These are phyloP conservation scores for Capsicum rhomboideum DNA, from an alignment of 257 asterid species.

Conservation along the genomic window DNA sequence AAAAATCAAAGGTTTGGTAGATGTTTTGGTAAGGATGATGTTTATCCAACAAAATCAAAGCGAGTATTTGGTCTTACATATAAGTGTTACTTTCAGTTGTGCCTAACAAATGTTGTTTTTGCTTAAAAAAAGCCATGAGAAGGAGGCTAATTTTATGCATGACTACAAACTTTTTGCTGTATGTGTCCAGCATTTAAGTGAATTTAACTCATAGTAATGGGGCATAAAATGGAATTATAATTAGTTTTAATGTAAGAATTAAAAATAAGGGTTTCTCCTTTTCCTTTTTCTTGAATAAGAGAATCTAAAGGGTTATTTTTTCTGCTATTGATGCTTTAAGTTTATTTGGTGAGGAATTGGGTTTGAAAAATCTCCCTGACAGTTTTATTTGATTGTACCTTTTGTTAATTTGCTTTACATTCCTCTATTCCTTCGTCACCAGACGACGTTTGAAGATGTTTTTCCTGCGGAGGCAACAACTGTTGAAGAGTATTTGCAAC, in stretches of 20 bases:
- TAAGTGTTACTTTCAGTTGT: not conserved
- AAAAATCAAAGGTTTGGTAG: not conserved
- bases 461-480: slow-evolving; percentile 96
- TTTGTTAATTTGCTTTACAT: not conserved
- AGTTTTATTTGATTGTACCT: not conserved
- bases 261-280: not conserved
- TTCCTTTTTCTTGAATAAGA: not conserved
- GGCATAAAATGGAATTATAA: not conserved
- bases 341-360: not conserved
- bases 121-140: not conserved
- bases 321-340: not conserved
- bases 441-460: slow-evolving; percentile 97
- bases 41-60: not conserved
- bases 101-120: not conserved
- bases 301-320: not conserved
- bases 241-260: no score
- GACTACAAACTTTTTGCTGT: not conserved
- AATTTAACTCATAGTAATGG: not conserved
- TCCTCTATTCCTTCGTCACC: slow-evolving; percentile 11
- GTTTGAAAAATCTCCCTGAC: not conserved
- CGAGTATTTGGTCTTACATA: not conserved
- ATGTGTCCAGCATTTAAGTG: not conserved
- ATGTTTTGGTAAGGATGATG: not conserved
- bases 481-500: slow-evolving; percentile 93
- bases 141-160: not conserved